Evolutionary conservation across 2,329 filamentous ascomycete species (phyloP), one percentile per base, ranked within the genome.

Genomic region (Calonectria hongkongensis): DNA sequence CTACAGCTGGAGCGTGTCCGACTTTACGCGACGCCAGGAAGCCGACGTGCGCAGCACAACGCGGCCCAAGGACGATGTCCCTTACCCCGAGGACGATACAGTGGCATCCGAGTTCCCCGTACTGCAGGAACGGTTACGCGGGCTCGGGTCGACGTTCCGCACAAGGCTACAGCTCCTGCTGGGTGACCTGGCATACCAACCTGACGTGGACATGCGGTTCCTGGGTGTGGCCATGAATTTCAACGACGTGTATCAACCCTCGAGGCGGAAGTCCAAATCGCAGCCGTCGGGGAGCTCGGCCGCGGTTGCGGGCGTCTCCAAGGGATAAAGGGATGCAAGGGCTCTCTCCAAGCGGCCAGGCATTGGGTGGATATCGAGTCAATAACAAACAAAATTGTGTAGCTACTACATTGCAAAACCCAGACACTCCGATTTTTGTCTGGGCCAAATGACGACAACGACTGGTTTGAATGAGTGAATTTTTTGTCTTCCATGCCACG

Each of bases 191-290:
- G 94, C 95, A 10, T 96, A 97, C 85, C 96, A 98, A 84, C 93
- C 95, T 0, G 97, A 99, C 83, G 93, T 96, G 65, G 97, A 99
- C 83, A 95, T 99, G 92, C 90, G 96, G 68, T 98, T 98, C 87
- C 86, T 99, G 76, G 97, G 95, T 47, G 95, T 98, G 58, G 94
- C 97, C 48, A 98, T 99, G 95, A 99, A 98, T 85, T 99, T 98
- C 85, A 99, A 99, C 84, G 96, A 98, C 82, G 94, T 98, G 30
- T 98, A 98, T 84, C 91, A 94, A 84, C 94, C 95, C 16, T 90
- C 92, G 54, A 89, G 92, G 79, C 90, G 92, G 82, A 92, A 92
- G 85, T 85, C 89, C 71, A 88, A 87, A 83, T 65, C 79, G 6
- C 74, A 77, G 15, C 75, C 71, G 43, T 73, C 79, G 8, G 76